Base-by-base conservation (phyloP, 371 early-diverging fungal genomes). In the Mucor indicus region DNA sequence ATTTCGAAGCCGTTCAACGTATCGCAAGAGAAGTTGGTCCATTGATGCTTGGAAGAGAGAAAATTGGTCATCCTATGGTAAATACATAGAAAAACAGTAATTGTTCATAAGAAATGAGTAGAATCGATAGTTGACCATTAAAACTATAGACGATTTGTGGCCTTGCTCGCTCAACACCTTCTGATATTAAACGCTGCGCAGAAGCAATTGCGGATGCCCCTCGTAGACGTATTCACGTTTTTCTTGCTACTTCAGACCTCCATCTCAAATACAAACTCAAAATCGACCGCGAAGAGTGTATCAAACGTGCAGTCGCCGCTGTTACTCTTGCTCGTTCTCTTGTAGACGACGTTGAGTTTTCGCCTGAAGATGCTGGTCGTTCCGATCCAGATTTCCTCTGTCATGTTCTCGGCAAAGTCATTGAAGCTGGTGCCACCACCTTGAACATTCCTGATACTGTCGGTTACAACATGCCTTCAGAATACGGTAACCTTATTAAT, bases 381-480 rank as follows among this genome's bases (percentile, higher is more conserved):
- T 85, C 86, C 35, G 96, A 97, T 57, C 82, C 67, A 20, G 88
- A 84, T 16, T 97, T 97, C 61, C 69, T 97, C 65, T 87, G 89
- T 60, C 55, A 79, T 44, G 89, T 96, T 4, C 75, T 96, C 11
- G 81, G 80, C 8, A 83, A 82, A n/a, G 95, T 95, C 35, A 93
- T 97, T 53, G 81, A 81, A 50, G 96, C 96, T 5, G 98, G 98
- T 30, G 98, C 95, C 9, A 91, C 92, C 1, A 96, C 95, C 1
- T 69, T 97, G 44, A 97, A 97, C 69, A 94, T 97, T 44, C 96
- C 98, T 23, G 97, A 95, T 60, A 97, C 96, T 0, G 96, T 96
- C 6, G 95, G 98, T 0, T 95, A 95, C 75, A 92, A 89, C 60
- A 85, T 80, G 29, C 98, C 98, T 6, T 82, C 86, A 42, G 91